Evolutionary conservation across 805 yeast species (phyloP), one percentile per base, ranked within the genome.

Genomic region (Hanseniaspora singularis): DNA sequence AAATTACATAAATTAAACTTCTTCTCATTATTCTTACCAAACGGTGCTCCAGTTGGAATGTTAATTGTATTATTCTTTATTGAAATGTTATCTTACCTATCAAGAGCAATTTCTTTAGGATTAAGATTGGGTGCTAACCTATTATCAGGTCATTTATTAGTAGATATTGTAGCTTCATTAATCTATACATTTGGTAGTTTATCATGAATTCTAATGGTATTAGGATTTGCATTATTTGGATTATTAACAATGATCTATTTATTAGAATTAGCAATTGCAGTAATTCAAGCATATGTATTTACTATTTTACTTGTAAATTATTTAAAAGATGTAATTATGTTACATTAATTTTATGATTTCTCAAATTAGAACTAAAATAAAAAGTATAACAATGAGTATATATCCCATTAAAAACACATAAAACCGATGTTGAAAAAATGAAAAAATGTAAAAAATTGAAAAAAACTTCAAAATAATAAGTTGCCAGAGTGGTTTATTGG

Each of bases 141-240:
- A 24, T 51, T 57, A 52, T 55, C 59, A 23, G 60, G 60, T 39
- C 60, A 57, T 51, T 49, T 56, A 50, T 53, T 57, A 51, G 39
- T 57, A 47, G 52, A 50, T 49, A 57, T 57, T 33, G 54, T 57
- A 51, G 53, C 56, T 41, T 53, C 57, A 44, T 55, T 58, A 51
- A 50, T 57, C 34, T 56, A 52, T 49, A 51, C 51, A 38, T 57
- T 57, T 49, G 56, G 56, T 56, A 49, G 53, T 24, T 49, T 53
- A 33, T 53, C 54, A 47, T 43, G 50, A 24, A 23, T 55, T 15
- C 50, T 51, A 26, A 50, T 54, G 30, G 38, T 57, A 22, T 39
- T 56, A 49, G 60, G 59, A 33, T 47, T 53, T 37, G 39, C 51
- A 40, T 56, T 56, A 31, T 49, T 55, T 49, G 50, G 42, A n/a